Evolutionary conservation across 2,329 filamentous ascomycete genomes (phyloP).

Genomic region (Trichoderma citrinoviride): DNA sequence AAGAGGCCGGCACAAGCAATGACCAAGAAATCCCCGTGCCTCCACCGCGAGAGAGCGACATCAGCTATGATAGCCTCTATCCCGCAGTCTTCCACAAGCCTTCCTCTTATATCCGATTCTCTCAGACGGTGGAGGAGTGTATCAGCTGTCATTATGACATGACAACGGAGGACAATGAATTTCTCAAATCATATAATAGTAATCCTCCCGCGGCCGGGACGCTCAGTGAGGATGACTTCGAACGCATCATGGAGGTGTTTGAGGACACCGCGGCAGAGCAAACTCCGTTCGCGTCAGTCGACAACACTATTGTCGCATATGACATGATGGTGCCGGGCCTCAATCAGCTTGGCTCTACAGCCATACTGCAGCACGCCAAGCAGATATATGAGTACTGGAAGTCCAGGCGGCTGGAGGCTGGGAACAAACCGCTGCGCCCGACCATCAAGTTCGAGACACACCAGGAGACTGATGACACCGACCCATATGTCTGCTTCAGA

Average conservation of each 20-base stretch:
- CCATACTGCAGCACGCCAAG: slow-evolving; percentile 61
- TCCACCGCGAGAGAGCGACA: slow-evolving; percentile 59
- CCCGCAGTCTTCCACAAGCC: slow-evolving; percentile 76
- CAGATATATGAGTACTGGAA: slow-evolving; percentile 91
- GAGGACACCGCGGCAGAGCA: slow-evolving; percentile 81
- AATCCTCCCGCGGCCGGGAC: slow-evolving; percentile 62
- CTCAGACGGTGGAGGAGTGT: slow-evolving; percentile 95
- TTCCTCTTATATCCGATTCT: slow-evolving; percentile 93
- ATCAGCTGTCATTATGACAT: slow-evolving; percentile 91
- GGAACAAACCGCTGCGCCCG: slow-evolving; percentile 72
- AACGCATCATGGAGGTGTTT: slow-evolving; percentile 91
- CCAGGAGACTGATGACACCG: slow-evolving; percentile 89
- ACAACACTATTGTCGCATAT: slow-evolving; percentile 79
- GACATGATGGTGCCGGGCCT: slow-evolving; percentile 72
- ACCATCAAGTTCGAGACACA: slow-evolving; percentile 90
- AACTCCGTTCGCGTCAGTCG: slow-evolving; percentile 84
- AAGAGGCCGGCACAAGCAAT: slow-evolving; percentile 53
- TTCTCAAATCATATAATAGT: slow-evolving; percentile 79
- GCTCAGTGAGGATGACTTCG: slow-evolving; percentile 87
- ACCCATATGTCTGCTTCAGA: slow-evolving; percentile 97
- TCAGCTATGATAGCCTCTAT: slow-evolving; percentile 90
- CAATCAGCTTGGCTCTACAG: slow-evolving; percentile 48
- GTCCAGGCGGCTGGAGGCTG: slow-evolving; percentile 60
- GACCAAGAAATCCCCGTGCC: slow-evolving; percentile 65
- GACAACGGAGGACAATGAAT: slow-evolving; percentile 84